Conservation (phyloP, 805 yeast genomes). For the Zygosaccharomyces pseudorouxii region DNA sequence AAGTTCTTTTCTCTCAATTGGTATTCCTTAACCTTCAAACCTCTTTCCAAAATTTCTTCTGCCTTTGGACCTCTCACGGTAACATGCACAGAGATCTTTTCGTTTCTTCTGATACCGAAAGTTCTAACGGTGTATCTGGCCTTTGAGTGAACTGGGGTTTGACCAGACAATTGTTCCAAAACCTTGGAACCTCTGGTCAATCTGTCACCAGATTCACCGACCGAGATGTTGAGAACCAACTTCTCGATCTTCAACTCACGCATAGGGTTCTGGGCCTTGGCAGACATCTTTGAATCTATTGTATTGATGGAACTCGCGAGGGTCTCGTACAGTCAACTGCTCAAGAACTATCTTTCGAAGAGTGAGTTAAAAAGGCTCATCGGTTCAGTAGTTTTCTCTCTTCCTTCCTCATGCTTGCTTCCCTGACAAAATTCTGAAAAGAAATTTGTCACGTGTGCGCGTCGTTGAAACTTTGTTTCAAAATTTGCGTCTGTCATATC, state of each 20-base stretch:
- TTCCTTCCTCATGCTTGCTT: neutral
- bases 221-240: constrained; percentile 99
- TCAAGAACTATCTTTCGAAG: neutral
- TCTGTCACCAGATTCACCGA: constrained; percentile 99
- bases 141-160: constrained; percentile 99
- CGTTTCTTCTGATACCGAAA: constrained; percentile 99
- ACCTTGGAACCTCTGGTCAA: constrained; percentile 99
- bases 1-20: constrained; percentile 93
- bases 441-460: neutral
- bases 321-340: neutral
- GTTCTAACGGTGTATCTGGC: constrained; percentile 99
- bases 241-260: constrained; percentile 99
- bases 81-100: constrained; percentile 98
- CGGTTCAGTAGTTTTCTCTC: neutral
- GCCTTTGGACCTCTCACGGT: constrained; percentile 99
- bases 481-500: neutral
- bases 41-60: constrained; percentile 99
- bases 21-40: constrained; percentile 99
- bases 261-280: constrained; percentile 85
- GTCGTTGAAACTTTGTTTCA: neutral
- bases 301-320: constrained; percentile 4
- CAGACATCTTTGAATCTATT: constrained; percentile 40
- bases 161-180: constrained; percentile 99
- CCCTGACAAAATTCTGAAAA: constrained; percentile 1
- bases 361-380: neutral